phyloP scores from a whole-genome alignment of 768 basidiomycete species.

The Daedalea quercina region DNA sequence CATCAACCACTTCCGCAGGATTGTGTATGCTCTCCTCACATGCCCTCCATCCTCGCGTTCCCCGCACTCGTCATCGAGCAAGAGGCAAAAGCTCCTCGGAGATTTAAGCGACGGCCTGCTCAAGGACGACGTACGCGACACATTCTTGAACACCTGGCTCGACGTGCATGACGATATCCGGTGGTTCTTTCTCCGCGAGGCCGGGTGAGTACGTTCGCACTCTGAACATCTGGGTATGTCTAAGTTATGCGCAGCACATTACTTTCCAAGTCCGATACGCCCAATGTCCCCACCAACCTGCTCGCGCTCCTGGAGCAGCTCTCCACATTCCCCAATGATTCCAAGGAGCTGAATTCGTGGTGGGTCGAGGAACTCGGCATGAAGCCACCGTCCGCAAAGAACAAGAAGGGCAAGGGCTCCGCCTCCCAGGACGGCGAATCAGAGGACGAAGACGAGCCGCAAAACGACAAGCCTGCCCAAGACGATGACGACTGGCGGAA shows the following conservation, averaged over 20 bases:
- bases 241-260: conserved; percentile 17
- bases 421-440: conserved; percentile 19
- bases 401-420: conserved; percentile 22
- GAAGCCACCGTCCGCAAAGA: conserved; percentile 47
- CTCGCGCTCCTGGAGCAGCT: conserved; percentile 38
- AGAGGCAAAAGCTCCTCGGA: conserved; percentile 15
- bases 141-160: conserved; percentile 68
- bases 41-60: conserved; percentile 46
- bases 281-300: conserved; percentile 23
- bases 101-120: conserved; percentile 28
- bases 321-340: conserved; percentile 66
- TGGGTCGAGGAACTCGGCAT: conserved; percentile 66
- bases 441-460: conserved; percentile 28
- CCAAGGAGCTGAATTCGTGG: conserved; percentile 66
- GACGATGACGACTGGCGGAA: conserved; percentile 68
- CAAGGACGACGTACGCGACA: conserved; percentile 52
- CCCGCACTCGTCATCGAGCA: neutral
- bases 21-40: conserved; percentile 50
- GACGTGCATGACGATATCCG: conserved; percentile 77
- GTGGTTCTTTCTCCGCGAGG: conserved; percentile 84
- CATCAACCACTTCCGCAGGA: conserved; percentile 58
- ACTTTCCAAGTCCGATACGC: conserved; percentile 24
- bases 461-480: conserved; percentile 26
- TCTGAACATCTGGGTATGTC: conserved; percentile 2
- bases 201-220: conserved; percentile 41